Base-by-base conservation (phyloP, 1,139 yeast genomes). In the Pneumocystis wakefieldiae region DNA sequence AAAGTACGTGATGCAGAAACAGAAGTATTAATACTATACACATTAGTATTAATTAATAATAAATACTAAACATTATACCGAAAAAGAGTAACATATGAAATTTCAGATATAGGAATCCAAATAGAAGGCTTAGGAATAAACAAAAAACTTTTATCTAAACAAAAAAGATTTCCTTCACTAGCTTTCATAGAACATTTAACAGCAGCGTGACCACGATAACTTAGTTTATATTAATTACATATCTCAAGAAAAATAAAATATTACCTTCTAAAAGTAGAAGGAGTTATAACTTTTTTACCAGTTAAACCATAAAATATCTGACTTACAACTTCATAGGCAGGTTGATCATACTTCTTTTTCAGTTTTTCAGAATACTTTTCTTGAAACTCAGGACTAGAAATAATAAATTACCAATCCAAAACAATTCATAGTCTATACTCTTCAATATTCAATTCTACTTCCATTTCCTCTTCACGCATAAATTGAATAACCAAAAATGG, bases 111-210 rank as follows among this genome's bases (percentile, higher is more conserved):
- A 63, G 97, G 96, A 68, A 92, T 87, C 73, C 88, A 87, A 59
- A 92, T 83, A 0, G 97, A 90, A 62, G 98, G 97, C 73, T 94
- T 94, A 39, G 97, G 91, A 59, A 92, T 86, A 73, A 92, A 92
- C 68, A 92, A 77, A 72, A 92, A 84, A 65, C 96, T 88, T 75
- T 89, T 87, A 69, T 94, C 98, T 67, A 92, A 80, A 24, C 95
- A 91, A 74, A 87, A 92, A 66, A 92, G 77, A 70, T 89, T 87
- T 55, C 98, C 98, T 76, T 92, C 98, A 62, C 89, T 87, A 0
- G 97, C 98, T 75, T 91, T 92, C 69, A 89, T 82, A 17, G 97
- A 88, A 76, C 98, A 91, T 28, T 90, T 80, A 61, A 92, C 85
- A 12, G 95, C 97, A 12, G 95, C 87, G 70, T 87, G 92, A 55